Conservation (phyloP, 2,329 filamentous ascomycete genomes). For the Phyllosticta citrichinensis region DNA sequence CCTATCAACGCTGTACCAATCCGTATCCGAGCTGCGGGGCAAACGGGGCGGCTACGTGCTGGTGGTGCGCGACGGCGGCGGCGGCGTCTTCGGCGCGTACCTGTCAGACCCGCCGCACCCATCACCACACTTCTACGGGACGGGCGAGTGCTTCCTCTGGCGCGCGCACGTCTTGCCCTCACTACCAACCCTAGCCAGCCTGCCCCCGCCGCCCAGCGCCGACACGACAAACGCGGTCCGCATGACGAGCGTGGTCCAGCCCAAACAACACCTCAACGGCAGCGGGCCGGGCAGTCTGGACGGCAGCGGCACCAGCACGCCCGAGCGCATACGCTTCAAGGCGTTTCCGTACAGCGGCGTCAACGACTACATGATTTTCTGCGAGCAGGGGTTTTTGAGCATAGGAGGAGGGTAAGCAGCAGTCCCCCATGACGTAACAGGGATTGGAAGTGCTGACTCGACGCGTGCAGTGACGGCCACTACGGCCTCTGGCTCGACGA, state of each 20-base stretch:
- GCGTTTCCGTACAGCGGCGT: slow-evolving; percentile 92
- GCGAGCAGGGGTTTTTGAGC: slow-evolving; percentile 74
- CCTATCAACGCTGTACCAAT: slow-evolving; percentile 74
- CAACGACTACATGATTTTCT: slow-evolving; percentile 95
- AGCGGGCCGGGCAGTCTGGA: slow-evolving; percentile 16
- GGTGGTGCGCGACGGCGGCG: slow-evolving; percentile 68
- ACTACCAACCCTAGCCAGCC: slow-evolving; percentile 36
- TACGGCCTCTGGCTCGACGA: slow-evolving; percentile 94
- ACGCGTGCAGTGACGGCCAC: slow-evolving; percentile 54
- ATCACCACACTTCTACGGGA: slow-evolving; percentile 79
- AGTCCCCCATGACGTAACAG: neutral
- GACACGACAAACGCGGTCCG: slow-evolving; percentile 53
- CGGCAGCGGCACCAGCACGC: slow-evolving; percentile 44
- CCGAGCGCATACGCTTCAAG: slow-evolving; percentile 83
- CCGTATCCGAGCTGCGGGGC: slow-evolving; percentile 57
- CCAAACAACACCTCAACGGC: slow-evolving; percentile 20
- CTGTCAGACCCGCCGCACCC: slow-evolving; percentile 81
- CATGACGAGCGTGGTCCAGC: slow-evolving; percentile 46
- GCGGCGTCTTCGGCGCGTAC: slow-evolving; percentile 85
- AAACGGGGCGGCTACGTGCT: slow-evolving; percentile 78
- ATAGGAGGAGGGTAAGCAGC: slow-evolving; percentile 62
- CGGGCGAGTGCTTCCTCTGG: slow-evolving; percentile 93
- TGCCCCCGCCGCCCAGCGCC: slow-evolving; percentile 60
- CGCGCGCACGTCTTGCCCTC: slow-evolving; percentile 57
- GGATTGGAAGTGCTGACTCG: neutral